Percentiles rank a stretch among this genome's conserved stretches.
Evolutionary conservation across 257 asterid genomes (phyloP).

Genomic region (Fraxinus anomala): DNA sequence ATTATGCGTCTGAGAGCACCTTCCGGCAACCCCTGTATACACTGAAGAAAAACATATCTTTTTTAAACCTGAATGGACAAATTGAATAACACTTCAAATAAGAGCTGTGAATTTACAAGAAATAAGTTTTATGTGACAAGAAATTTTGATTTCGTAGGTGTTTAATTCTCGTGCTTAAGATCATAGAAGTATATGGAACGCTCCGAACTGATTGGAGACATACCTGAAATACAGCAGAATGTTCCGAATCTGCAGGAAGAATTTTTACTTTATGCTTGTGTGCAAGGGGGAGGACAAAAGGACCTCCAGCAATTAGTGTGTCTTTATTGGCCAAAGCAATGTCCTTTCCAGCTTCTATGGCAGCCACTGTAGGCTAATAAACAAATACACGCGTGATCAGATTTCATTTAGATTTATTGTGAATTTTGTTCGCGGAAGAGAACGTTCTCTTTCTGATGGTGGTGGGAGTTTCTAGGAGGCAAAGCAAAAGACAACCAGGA

Average conservation of each 20-base stretch:
- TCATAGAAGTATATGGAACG: background rate
- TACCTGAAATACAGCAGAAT: constrained; percentile 99
- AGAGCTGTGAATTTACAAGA: background rate
- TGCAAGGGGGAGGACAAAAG: too few species aligned
- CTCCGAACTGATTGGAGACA: constrained; percentile 1
- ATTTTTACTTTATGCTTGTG: constrained; percentile 83
- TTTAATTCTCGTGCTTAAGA: background rate
- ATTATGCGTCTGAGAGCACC: constrained; percentile 94
- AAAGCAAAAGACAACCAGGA: background rate
- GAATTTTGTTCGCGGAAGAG: background rate
- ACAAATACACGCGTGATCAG: background rate
- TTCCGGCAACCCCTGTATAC: constrained; percentile 97
- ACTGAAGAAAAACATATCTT: constrained; percentile 43
- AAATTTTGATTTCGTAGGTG: background rate
- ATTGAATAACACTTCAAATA: background rate
- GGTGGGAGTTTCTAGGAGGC: background rate
- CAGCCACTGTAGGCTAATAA: constrained; percentile 92
- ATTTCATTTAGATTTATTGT: background rate
- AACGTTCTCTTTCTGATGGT: background rate
- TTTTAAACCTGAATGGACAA: constrained; percentile 29
- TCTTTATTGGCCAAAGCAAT: constrained; percentile 98
- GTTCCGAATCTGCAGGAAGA: constrained; percentile 99
- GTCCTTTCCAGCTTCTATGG: constrained; percentile 97
- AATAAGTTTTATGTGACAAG: background rate
- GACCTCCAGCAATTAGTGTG: constrained; percentile 39